phyloP scores from a whole-genome alignment of 139 green algal species.

The Chlorella sorokiniana region DNA sequence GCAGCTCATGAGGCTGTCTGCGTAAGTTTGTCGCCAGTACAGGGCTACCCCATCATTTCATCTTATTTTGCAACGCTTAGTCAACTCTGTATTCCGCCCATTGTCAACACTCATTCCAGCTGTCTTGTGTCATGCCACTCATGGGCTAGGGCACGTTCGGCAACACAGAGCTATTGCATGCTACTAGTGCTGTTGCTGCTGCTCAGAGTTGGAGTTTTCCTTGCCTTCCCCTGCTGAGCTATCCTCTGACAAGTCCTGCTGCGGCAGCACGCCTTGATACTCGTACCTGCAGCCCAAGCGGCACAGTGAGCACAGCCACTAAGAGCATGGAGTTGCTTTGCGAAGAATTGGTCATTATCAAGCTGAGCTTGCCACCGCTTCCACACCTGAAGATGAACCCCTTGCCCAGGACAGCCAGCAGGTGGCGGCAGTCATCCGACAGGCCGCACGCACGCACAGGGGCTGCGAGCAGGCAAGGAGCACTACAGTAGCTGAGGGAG shows the following conservation, averaged over 20 bases:
- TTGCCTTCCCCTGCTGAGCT: slow-evolving; percentile 11
- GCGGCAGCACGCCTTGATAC: background rate
- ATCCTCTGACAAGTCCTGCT: background rate
- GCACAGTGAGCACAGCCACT: background rate
- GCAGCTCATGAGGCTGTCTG: too few species aligned
- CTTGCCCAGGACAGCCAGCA: slow-evolving; percentile 61
- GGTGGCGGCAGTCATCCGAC: slow-evolving; percentile 63
- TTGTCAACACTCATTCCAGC: too few species aligned
- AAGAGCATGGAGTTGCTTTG: too few species aligned
- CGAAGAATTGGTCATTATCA: too few species aligned
- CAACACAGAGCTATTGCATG: background rate
- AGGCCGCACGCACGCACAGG: slow-evolving; percentile 59
- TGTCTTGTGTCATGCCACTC: too few species aligned
- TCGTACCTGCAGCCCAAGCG: slow-evolving; percentile 12
- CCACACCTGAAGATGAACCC: slow-evolving; percentile 68
- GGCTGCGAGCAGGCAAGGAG: slow-evolving; percentile 17
- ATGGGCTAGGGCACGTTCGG: too few species aligned
- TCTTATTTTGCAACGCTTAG: background rate
- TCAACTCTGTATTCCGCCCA: too few species aligned
- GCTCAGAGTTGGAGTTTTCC: background rate
- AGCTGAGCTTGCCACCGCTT: background rate
- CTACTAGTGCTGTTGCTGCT: background rate
- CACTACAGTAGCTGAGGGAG: background rate
- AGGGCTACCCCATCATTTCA: background rate
- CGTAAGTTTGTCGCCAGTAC: too few species aligned